Conservation (phyloP, 2,329 filamentous ascomycete genomes). For the Epichloe glyceriae region DNA sequence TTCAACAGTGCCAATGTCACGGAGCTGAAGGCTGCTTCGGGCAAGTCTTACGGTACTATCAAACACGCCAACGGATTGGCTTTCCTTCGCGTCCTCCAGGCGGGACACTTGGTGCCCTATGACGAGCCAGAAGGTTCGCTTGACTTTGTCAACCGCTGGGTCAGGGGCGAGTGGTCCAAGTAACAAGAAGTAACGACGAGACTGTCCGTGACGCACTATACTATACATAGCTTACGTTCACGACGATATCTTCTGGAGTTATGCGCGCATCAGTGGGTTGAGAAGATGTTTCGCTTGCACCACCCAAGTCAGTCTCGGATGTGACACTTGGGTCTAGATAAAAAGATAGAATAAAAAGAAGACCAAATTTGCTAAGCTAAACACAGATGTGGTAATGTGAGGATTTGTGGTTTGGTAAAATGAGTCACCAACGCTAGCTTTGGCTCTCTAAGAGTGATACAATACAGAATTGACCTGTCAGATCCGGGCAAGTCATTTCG, state of each 20-base stretch:
- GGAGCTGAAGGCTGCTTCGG: slow-evolving; percentile 48
- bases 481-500: too few species aligned
- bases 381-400: too few species aligned
- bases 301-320: too few species aligned
- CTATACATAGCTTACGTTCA: neutral
- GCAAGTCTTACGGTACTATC: slow-evolving; percentile 62
- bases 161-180: slow-evolving; percentile 64
- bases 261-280: too few species aligned
- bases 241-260: neutral
- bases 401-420: too few species aligned
- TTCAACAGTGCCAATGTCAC: slow-evolving; percentile 61
- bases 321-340: too few species aligned
- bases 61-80: slow-evolving; percentile 88
- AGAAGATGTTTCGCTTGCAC: too few species aligned
- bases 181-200: neutral
- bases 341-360: too few species aligned
- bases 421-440: too few species aligned
- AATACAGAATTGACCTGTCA: too few species aligned
- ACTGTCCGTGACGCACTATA: neutral
- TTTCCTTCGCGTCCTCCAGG: slow-evolving; percentile 78
- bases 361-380: too few species aligned
- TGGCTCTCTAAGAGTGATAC: too few species aligned
- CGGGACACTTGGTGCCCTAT: slow-evolving; percentile 95
- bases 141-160: slow-evolving; percentile 92
- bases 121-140: slow-evolving; percentile 84